Percentiles rank a stretch among this genome's conserved stretches.
These are phyloP conservation scores for Punctularia strigosozonata DNA, from an alignment of 768 basidiomycete species.

Conservation along the genomic window DNA sequence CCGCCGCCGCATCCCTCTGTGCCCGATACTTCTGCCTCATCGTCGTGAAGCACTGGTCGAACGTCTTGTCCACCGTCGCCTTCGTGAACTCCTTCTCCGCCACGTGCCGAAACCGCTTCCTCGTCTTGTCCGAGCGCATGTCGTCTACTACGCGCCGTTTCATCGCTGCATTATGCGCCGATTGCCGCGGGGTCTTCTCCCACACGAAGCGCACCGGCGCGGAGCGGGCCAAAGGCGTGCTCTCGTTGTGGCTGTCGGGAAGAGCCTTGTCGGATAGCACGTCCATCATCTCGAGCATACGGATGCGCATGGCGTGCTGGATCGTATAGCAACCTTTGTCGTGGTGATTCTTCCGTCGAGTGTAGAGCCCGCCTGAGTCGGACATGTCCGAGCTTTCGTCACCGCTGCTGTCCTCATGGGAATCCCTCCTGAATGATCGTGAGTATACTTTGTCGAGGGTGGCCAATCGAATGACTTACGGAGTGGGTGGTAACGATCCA, in stretches of 20 bases:
- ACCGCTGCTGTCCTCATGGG: too few relatives aligned
- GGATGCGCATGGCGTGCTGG: conserved; percentile 62
- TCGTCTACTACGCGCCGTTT: conserved; percentile 51
- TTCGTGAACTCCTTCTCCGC: conserved; percentile 54
- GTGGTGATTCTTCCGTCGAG: too few relatives aligned
- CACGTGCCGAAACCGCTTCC: conserved; percentile 49
- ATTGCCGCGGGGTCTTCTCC: conserved; percentile 69
- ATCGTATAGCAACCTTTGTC: background rate
- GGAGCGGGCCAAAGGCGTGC: conserved; percentile 25
- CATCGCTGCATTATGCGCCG: conserved; percentile 63
- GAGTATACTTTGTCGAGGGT: too few relatives aligned
- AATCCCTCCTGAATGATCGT: too few relatives aligned
- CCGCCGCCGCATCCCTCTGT: conserved; percentile 39
- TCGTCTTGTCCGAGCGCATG: conserved; percentile 42
- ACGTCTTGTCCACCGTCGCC: conserved; percentile 46
- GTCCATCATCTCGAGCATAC: conserved; percentile 49
- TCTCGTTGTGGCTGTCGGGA: conserved; percentile 53
- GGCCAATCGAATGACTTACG: too few relatives aligned
- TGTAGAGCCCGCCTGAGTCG: too few relatives aligned
- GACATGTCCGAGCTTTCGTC: too few relatives aligned
- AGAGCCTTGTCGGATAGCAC: conserved; percentile 42
- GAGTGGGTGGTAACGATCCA: too few relatives aligned
- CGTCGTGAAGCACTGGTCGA: conserved; percentile 63
- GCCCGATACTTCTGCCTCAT: conserved; percentile 54
- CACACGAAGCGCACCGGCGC: conserved; percentile 69